Conservation (phyloP, 805 yeast species). For the Starmerella khaoyaiensis region DNA sequence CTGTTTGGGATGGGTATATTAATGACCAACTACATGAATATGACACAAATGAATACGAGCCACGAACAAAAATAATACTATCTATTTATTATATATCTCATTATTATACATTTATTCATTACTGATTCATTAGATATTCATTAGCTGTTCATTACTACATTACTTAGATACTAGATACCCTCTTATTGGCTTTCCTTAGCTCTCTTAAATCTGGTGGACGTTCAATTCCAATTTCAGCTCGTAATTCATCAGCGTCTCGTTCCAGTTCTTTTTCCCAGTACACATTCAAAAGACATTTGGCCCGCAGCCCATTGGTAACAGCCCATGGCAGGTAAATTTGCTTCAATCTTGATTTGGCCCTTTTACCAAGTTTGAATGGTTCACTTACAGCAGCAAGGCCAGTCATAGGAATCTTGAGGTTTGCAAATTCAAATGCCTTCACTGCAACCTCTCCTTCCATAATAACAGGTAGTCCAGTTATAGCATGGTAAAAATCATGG, state of each 20-base stretch:
- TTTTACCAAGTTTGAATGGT: constrained; percentile 60
- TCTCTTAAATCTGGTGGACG: constrained; percentile 68
- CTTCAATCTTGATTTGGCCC: constrained; percentile 44
- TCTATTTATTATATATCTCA: no score
- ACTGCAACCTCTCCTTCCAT: constrained; percentile 95
- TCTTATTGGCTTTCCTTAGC: constrained; percentile 26
- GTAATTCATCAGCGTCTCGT: constrained; percentile 56
- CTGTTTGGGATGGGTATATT: no score
- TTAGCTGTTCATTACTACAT: no score
- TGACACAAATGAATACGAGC: no score
- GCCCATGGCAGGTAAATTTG: constrained; percentile 85
- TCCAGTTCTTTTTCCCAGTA: constrained; percentile 83
- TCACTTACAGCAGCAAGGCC: constrained; percentile 86
- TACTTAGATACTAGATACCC: no score
- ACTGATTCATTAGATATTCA: no score
- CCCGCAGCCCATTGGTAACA: constrained; percentile 50
- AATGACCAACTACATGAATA: no score
- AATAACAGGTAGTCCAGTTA: constrained; percentile 77
- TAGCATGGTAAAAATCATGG: constrained; percentile 91
- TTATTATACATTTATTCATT: no score
- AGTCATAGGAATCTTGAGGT: constrained; percentile 89
- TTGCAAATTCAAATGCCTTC: constrained; percentile 82
- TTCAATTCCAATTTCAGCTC: constrained; percentile 58
- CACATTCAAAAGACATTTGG: constrained; percentile 70
- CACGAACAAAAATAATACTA: no score